Conservation (phyloP, 176 grass and related monocot species). For the Rhynchospora breviuscula region DNA sequence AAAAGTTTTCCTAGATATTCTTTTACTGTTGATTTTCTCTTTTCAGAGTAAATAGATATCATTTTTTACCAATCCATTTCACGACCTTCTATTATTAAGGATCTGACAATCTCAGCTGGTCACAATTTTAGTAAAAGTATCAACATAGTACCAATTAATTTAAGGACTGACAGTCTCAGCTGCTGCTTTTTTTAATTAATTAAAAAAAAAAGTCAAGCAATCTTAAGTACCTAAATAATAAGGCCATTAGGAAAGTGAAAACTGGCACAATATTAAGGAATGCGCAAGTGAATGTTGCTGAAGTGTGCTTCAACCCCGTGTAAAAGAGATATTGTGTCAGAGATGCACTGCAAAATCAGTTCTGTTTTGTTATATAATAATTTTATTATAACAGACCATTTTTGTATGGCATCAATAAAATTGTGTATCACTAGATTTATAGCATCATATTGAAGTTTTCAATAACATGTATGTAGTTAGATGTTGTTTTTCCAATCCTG, state of each 20-base stretch:
- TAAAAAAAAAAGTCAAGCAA: neutral
- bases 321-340: slow-evolving; percentile 88
- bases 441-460: neutral
- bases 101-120: too few relatives aligned
- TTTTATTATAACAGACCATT: neutral
- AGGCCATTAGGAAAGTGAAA: slow-evolving; percentile 71
- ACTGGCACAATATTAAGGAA: slow-evolving; percentile 84
- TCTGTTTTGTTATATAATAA: neutral
- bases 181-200: too few relatives aligned
- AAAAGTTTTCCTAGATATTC: neutral
- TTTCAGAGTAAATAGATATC: neutral
- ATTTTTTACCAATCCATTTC: neutral
- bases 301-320: slow-evolving; percentile 59
- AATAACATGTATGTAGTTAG: too few relatives aligned
- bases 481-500: neutral
- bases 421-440: neutral
- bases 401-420: neutral
- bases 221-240: slow-evolving; percentile 39
- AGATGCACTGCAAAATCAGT: slow-evolving; percentile 47
- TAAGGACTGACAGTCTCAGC: too few relatives aligned
- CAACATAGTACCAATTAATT: neutral
- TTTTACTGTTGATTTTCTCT: neutral
- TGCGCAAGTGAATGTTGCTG: slow-evolving; percentile 78
- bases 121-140: neutral
- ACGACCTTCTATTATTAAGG: neutral